Evolutionary conservation across 2,329 filamentous ascomycete species (phyloP).

Genomic region (Colletotrichum tropicicola): DNA sequence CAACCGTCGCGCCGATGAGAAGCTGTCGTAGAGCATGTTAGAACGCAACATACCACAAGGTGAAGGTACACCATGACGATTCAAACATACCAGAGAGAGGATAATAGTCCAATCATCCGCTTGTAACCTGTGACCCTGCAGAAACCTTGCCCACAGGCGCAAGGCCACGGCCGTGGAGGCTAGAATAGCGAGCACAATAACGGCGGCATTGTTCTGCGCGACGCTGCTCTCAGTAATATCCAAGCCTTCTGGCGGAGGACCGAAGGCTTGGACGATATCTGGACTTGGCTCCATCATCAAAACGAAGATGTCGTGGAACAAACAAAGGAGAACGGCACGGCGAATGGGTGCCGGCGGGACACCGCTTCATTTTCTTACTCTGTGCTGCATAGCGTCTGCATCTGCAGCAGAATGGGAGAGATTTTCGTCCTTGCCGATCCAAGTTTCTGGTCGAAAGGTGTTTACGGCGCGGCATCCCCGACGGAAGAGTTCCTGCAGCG

Average conservation of each 20-base stretch:
- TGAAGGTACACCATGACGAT: too few relatives aligned
- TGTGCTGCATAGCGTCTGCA: not conserved
- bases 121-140: slow-evolving; percentile 5
- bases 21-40: not conserved
- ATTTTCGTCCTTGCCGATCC: too few relatives aligned
- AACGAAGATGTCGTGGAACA: not conserved
- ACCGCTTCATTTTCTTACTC: not conserved
- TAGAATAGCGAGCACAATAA: slow-evolving; percentile 5
- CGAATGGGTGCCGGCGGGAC: too few relatives aligned
- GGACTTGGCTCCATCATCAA: not conserved
- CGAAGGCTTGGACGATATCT: slow-evolving; percentile 1
- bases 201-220: slow-evolving; percentile 8
- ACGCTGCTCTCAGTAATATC: slow-evolving; percentile 15
- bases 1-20: slow-evolving; percentile 11
- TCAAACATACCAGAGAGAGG: slow-evolving; percentile 3
- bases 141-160: slow-evolving; percentile 1
- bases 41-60: too few relatives aligned
- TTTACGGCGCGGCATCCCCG: too few relatives aligned
- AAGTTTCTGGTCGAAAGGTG: too few relatives aligned
- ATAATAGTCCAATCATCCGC: slow-evolving; percentile 21
- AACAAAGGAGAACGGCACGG: not conserved
- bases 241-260: slow-evolving; percentile 1
- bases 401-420: not conserved
- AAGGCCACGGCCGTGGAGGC: slow-evolving; percentile 6
- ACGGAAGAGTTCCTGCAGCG: too few relatives aligned